Conservation (phyloP, 192 early-diverging fungal species). For the Piromyces sp. region DNA sequence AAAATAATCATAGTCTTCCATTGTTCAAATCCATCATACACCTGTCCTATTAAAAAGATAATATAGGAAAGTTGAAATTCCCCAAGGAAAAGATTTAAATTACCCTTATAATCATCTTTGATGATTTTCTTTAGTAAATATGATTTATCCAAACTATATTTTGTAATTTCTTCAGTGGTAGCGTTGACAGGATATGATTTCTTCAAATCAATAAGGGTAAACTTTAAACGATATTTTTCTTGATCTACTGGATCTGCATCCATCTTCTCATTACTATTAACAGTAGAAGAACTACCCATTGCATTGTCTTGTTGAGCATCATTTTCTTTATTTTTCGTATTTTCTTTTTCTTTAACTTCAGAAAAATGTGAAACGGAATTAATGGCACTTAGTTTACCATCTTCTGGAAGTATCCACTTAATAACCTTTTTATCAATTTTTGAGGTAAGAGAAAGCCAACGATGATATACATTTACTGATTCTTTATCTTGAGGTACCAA, state of each 20-base stretch:
- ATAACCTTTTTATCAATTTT: constrained; percentile 36
- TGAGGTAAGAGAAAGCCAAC: constrained; percentile 60
- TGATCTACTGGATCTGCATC: background rate
- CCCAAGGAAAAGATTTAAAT: constrained; percentile 37
- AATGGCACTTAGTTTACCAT: constrained; percentile 19
- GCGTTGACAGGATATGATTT: constrained; percentile 64
- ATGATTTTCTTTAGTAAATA: constrained; percentile 53
- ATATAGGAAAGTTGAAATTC: constrained; percentile 74
- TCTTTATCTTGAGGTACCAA: constrained; percentile 21
- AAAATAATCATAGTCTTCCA: constrained; percentile 69
- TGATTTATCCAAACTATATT: constrained; percentile 76
- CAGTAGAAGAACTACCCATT: too few relatives aligned
- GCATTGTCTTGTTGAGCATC: too few relatives aligned
- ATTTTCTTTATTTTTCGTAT: background rate
- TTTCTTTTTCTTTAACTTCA: constrained; percentile 16
- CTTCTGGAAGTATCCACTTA: constrained; percentile 22
- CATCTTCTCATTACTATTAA: background rate
- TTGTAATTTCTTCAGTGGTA: constrained; percentile 40
- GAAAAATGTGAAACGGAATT: constrained; percentile 41
- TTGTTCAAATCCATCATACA: constrained; percentile 70
- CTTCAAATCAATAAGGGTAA: constrained; percentile 61
- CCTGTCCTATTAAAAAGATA: constrained; percentile 56
- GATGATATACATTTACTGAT: constrained; percentile 37
- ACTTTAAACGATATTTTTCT: constrained; percentile 16
- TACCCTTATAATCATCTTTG: constrained; percentile 19